Base-by-base conservation (phyloP, 352 stramenopile genomes). In the Pythium oligandrum region DNA sequence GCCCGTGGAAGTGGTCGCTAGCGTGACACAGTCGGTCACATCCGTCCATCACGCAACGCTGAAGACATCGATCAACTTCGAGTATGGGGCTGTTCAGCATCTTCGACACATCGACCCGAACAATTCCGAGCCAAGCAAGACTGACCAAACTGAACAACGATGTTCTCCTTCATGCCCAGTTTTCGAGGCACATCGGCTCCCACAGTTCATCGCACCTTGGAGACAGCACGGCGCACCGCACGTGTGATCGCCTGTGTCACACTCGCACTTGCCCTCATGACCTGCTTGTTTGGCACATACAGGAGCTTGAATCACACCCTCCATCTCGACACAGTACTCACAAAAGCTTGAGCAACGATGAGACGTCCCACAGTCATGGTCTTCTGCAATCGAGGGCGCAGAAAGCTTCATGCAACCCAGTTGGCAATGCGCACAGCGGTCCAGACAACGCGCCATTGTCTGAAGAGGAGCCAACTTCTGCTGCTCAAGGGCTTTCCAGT, bases 221-320 rank as follows among this genome's bases (percentile, higher is more conserved):
- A 86, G 57, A 34, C 44, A 66, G 44, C 83, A 93, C 4, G 64
- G 54, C 44, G 50, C 4, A 0, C 69, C 62, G 34, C 83, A 93
- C 3, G 83, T 90, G 59, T 93, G 83, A 52, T 87, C 74, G 17
- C 77, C 76, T 26, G 68, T 45, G 1, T 40, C 48, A 44, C 83
- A 90, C 17, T 90, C 82, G 47, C 83, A 93, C 37, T 60, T 65
- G 4, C 80, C 83, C 51, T 79, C 70, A 43, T 93, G 83, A 1
- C 83, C 78, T 46, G 78, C 67, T 57, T 72, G 68, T 53, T 82
- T 83, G 1, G 51, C 40, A 33, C 83, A 93, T 1, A 45, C 40
- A 9, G 75, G 71, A 5, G 64, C 70, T 31, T 73, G 75, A 0
- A 52, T 63, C 0, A 31, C 57, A 0, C 57, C 39, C 4, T 61